Conservation (phyloP, 225 moss, liverwort and hornwort species). For the Climacium dendroides region DNA sequence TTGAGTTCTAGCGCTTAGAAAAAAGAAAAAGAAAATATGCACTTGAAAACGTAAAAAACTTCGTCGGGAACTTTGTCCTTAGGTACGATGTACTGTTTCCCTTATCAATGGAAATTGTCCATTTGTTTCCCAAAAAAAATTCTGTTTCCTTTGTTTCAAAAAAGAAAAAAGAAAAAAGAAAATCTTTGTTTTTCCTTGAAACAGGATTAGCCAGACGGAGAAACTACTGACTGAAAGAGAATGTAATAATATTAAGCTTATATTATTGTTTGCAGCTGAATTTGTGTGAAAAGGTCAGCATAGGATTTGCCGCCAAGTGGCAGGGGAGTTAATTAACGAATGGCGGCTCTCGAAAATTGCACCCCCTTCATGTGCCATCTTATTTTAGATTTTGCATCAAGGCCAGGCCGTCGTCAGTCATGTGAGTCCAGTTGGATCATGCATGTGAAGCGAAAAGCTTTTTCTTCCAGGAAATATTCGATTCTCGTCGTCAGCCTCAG, state of each 20-base stretch:
- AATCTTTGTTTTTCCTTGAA: background rate
- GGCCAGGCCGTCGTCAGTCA: background rate
- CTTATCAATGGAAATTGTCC: no score
- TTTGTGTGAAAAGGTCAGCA: background rate
- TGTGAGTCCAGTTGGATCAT: background rate
- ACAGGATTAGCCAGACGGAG: background rate
- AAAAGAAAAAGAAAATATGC: no score
- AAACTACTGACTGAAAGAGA: no score
- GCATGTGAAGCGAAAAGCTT: background rate
- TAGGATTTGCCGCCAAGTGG: conserved; percentile 7
- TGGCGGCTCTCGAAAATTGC: conserved; percentile 38
- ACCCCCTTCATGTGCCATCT: background rate
- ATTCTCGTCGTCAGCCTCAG: background rate
- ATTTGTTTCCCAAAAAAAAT: no score
- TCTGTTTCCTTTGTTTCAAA: no score
- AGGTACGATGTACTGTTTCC: no score
- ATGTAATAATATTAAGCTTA: background rate
- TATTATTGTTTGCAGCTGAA: background rate
- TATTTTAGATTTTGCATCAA: conserved; percentile 1
- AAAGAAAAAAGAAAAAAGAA: no score
- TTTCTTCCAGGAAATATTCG: background rate
- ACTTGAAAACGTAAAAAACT: no score
- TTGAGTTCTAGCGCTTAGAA: no score
- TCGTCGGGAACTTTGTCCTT: no score
- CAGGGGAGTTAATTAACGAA: background rate